A percentile compares a stretch with the other conserved stretches of the same genome.
Conservation (phyloP, 2,329 filamentous ascomycete genomes). For the Verticillium isaacii region DNA sequence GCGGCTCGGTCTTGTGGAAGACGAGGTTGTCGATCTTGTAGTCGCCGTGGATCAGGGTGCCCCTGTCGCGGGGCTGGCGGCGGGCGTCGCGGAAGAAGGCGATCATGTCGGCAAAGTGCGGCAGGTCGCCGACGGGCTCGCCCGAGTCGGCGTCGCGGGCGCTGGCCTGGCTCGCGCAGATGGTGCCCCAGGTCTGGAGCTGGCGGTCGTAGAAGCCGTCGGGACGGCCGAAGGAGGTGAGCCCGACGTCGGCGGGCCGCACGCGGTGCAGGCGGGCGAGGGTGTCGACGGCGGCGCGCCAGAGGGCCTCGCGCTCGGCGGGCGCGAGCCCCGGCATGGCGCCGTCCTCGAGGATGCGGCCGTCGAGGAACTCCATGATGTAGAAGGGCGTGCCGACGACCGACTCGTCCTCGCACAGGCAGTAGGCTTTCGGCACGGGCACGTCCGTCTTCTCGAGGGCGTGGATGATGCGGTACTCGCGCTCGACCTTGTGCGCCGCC, state of each 20-base stretch:
- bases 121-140: constrained; percentile 73
- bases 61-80: constrained; percentile 71
- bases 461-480: constrained; percentile 87
- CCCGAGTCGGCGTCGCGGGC: constrained; percentile 73
- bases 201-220: constrained; percentile 82
- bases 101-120: constrained; percentile 77
- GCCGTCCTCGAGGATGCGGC: constrained; percentile 88
- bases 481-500: constrained; percentile 93
- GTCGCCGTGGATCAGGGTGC: constrained; percentile 84
- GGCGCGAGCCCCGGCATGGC: constrained; percentile 66
- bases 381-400: constrained; percentile 92
- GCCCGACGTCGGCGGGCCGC: constrained; percentile 57
- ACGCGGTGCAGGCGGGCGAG: constrained; percentile 83
- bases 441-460: constrained; percentile 76
- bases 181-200: constrained; percentile 73
- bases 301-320: constrained; percentile 71
- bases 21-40: constrained; percentile 93
- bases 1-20: constrained; percentile 82
- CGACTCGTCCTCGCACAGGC: constrained; percentile 75
- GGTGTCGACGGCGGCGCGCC: constrained; percentile 77
- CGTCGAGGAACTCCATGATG: constrained; percentile 93
- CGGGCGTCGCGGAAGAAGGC: constrained; percentile 67
- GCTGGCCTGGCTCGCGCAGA: constrained; percentile 73
- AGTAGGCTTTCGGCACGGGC: constrained; percentile 77
- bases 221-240: constrained; percentile 68